These are phyloP conservation scores for Hericium rajendrae DNA, from an alignment of 768 basidiomycete genomes.

Conservation along the genomic window DNA sequence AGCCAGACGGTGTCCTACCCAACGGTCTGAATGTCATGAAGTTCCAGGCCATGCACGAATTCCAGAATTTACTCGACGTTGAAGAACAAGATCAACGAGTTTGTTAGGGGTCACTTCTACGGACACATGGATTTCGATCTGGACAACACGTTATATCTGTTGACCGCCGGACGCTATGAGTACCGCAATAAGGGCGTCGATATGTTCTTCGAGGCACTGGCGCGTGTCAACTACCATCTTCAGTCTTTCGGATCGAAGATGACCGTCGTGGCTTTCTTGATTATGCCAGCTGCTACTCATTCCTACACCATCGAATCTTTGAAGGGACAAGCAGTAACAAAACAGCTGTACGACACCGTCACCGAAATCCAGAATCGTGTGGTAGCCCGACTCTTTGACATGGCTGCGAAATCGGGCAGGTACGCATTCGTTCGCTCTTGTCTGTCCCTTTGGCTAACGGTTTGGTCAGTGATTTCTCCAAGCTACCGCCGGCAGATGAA, in stretches of 20 bases:
- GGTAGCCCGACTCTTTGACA: slow-evolving; percentile 87
- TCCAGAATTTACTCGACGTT: slow-evolving; percentile 88
- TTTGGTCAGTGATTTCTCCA: slow-evolving; percentile 52
- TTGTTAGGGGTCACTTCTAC: slow-evolving; percentile 95
- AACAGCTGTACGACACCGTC: slow-evolving; percentile 92
- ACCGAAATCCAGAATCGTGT: slow-evolving; percentile 91
- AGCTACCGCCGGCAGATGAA: slow-evolving; percentile 61
- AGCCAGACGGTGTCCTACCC: slow-evolving; percentile 93
- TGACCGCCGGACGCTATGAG: slow-evolving; percentile 98
- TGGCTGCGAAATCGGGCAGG: slow-evolving; percentile 90
- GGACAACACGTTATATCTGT: slow-evolving; percentile 88
- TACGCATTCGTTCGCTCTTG: slow-evolving; percentile 25
- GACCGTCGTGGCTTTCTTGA: slow-evolving; percentile 96
- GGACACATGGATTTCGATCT: slow-evolving; percentile 96
- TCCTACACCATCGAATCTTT: slow-evolving; percentile 97
- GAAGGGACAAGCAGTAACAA: slow-evolving; percentile 95
- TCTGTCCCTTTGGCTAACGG: neutral
- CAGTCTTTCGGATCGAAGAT: slow-evolving; percentile 55
- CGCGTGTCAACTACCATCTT: slow-evolving; percentile 65
- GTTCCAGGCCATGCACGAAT: slow-evolving; percentile 99
- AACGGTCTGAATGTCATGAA: slow-evolving; percentile 98
- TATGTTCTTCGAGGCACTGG: slow-evolving; percentile 97
- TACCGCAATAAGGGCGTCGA: slow-evolving; percentile 99
- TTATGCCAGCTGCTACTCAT: slow-evolving; percentile 94
- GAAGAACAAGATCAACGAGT: slow-evolving; percentile 98